Evolutionary conservation across 2,329 filamentous ascomycete species (phyloP).

Genomic region (Fusarium sp.): DNA sequence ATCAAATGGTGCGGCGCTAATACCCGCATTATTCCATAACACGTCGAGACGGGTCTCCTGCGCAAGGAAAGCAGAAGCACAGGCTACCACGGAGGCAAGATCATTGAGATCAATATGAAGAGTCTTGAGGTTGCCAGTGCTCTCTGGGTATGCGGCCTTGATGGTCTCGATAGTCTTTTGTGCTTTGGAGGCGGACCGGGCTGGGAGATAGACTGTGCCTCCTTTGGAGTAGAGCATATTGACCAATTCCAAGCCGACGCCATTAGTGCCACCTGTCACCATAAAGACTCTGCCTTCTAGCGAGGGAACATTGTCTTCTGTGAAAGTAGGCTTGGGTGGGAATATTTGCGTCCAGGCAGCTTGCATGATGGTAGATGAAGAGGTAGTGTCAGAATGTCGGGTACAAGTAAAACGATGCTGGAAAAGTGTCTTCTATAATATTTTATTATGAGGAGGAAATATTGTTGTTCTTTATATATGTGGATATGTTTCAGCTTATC

Average conservation of each 20-base stretch:
- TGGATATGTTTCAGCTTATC: background rate
- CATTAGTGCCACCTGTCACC: constrained; percentile 56
- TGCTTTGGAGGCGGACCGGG: background rate
- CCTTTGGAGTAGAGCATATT: constrained; percentile 62
- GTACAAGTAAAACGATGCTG: too few species aligned
- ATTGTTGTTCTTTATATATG: too few species aligned
- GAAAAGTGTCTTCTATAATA: rapidly evolving
- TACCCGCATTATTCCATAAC: constrained; percentile 52
- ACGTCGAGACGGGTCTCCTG: constrained; percentile 54
- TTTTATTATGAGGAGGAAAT: rapidly evolving
- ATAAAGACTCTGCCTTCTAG: constrained; percentile 52
- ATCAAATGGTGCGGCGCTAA: background rate
- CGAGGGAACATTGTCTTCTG: constrained; percentile 38
- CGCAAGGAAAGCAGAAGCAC: constrained; percentile 47
- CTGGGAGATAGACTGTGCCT: constrained; percentile 57
- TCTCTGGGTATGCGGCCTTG: background rate
- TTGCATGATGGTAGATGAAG: background rate
- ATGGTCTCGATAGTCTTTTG: constrained; percentile 44
- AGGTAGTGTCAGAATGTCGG: rapidly evolving
- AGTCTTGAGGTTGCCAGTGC: constrained; percentile 38
- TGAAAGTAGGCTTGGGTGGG: constrained; percentile 38
- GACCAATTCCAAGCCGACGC: constrained; percentile 60
- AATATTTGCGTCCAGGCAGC: constrained; percentile 11
- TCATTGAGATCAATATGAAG: constrained; percentile 53
- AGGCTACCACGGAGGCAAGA: constrained; percentile 50